phyloP scores from a whole-genome alignment of 1,284 basidiomycete species.

The Cystobasidium sp. region DNA sequence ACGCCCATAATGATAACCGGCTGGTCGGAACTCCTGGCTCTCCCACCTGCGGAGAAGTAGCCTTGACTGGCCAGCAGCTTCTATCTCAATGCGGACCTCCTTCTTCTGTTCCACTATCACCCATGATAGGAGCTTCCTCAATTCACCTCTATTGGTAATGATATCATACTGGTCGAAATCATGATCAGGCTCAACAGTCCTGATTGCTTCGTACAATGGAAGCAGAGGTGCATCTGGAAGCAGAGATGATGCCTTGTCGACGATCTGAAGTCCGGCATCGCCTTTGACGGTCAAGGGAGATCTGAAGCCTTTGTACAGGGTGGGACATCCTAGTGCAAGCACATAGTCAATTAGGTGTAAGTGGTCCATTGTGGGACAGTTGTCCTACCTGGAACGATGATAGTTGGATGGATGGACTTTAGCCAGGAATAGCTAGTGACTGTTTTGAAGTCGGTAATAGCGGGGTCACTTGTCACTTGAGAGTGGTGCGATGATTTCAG shows the following conservation, averaged over 20 bases:
- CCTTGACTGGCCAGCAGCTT: background rate
- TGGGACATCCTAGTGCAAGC: background rate
- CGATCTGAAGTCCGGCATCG: background rate
- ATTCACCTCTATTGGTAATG: background rate
- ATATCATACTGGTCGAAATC: slow-evolving; percentile 10
- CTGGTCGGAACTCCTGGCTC: background rate
- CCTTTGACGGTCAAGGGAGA: background rate
- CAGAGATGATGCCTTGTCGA: background rate
- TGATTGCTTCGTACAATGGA: background rate
- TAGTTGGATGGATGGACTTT: background rate
- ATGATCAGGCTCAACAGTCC: background rate
- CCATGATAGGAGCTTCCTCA: slow-evolving; percentile 9
- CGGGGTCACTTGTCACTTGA: background rate
- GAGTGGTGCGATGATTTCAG: background rate
- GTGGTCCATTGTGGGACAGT: background rate
- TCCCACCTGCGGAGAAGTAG: slow-evolving; percentile 6
- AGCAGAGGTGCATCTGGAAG: background rate
- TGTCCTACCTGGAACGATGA: background rate
- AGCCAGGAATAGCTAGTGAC: slow-evolving; percentile 23
- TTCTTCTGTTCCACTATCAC: background rate
- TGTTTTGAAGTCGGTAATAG: background rate
- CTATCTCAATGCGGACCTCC: slow-evolving; percentile 1
- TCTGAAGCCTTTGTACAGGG: background rate
- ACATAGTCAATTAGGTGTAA: background rate
- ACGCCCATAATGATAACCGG: background rate